Percentiles rank a stretch among this genome's conserved stretches.
These are phyloP conservation scores for Dendrostoma leiphaemia DNA, from an alignment of 2,329 filamentous ascomycete genomes.

Conservation along the genomic window DNA sequence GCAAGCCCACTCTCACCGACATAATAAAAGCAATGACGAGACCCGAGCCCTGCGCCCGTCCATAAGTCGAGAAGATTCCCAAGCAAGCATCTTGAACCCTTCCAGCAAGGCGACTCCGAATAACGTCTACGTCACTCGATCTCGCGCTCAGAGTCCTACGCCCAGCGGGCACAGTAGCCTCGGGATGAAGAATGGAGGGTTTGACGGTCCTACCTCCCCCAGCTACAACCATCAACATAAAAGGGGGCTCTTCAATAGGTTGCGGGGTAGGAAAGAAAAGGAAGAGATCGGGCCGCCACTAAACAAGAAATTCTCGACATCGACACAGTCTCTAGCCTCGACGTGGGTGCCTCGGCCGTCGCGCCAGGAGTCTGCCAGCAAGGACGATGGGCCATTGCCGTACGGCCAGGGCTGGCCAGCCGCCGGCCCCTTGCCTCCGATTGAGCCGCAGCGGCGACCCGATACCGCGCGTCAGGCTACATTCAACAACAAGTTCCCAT, in stretches of 20 bases:
- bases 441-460: conserved; percentile 15
- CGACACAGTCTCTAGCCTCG: conserved; percentile 50
- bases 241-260: conserved; percentile 48
- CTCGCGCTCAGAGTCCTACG: conserved; percentile 76
- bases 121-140: conserved; percentile 43
- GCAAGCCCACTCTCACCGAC: conserved; percentile 61
- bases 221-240: conserved; percentile 44
- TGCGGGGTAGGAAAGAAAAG: conserved; percentile 53
- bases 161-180: conserved; percentile 60
- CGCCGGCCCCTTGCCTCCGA: background rate
- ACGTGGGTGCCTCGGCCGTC: conserved; percentile 38
- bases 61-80: conserved; percentile 72
- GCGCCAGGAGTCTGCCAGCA: conserved; percentile 44
- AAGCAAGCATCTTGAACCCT: conserved; percentile 41
- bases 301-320: conserved; percentile 48
- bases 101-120: conserved; percentile 48
- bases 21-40: conserved; percentile 70
- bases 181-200: conserved; percentile 48
- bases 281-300: conserved; percentile 46
- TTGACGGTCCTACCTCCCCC: conserved; percentile 60
- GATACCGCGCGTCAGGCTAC: conserved; percentile 43
- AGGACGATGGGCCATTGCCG: conserved; percentile 28
- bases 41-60: conserved; percentile 66
- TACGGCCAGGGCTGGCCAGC: conserved; percentile 23
- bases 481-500: conserved; percentile 63